These are phyloP conservation scores for Trametes gibbosa DNA, from an alignment of 768 basidiomycete species.

Conservation along the genomic window DNA sequence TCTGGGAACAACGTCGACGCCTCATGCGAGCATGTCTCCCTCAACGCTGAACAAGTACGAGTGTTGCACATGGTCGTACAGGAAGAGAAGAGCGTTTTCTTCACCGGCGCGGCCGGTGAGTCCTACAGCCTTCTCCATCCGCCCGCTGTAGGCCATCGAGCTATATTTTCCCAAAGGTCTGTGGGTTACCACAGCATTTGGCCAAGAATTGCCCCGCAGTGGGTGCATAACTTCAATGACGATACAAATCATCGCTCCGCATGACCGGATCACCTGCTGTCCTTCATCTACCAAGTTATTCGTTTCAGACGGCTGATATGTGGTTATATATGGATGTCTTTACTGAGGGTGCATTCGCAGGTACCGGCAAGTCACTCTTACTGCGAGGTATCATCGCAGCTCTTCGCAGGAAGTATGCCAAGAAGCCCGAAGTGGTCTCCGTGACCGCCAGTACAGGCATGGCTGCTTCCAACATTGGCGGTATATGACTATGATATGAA, in stretches of 20 bases:
- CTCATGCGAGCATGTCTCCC: slow-evolving; percentile 34
- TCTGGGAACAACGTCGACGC: slow-evolving; percentile 13
- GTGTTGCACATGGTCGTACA: slow-evolving; percentile 54
- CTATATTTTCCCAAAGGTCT: too few relatives aligned
- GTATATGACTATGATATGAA: slow-evolving; percentile 28
- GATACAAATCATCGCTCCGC: too few relatives aligned
- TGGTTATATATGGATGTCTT: not conserved
- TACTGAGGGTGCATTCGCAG: slow-evolving; percentile 30
- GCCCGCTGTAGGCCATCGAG: too few relatives aligned
- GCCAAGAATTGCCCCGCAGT: too few relatives aligned
- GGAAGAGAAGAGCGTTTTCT: slow-evolving; percentile 59
- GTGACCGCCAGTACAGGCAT: slow-evolving; percentile 62
- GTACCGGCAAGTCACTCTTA: slow-evolving; percentile 64
- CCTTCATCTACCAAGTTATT: too few relatives aligned
- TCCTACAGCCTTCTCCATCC: too few relatives aligned
- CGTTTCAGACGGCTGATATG: not conserved
- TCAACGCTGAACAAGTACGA: slow-evolving; percentile 53
- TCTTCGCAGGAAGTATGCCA: slow-evolving; percentile 46
- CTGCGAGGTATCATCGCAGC: slow-evolving; percentile 55
- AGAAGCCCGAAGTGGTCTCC: slow-evolving; percentile 44
- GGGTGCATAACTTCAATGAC: too few relatives aligned
- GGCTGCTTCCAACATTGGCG: slow-evolving; percentile 71
- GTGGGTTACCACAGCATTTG: too few relatives aligned
- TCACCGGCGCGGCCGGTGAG: slow-evolving; percentile 67
- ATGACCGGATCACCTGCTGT: too few relatives aligned